phyloP scores from a whole-genome alignment of 75 land plant species.

The Pinus tabuliformis region DNA sequence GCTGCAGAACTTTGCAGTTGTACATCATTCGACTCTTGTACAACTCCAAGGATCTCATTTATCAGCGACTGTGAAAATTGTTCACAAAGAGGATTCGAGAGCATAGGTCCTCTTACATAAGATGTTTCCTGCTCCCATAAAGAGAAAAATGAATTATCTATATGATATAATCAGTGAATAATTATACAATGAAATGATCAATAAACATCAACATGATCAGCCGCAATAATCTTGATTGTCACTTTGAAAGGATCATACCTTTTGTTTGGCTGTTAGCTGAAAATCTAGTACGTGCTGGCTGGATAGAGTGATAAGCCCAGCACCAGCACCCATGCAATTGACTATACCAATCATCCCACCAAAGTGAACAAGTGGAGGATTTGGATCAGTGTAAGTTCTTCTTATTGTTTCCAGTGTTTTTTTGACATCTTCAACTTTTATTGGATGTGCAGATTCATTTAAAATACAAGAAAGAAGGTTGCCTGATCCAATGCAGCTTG shows the following conservation, averaged over 20 bases:
- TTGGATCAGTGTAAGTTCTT: conserved; percentile 31
- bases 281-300: conserved; percentile 8
- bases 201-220: too few species aligned
- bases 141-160: too few species aligned
- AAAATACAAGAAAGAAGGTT: conserved; percentile 50
- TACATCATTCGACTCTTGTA: conserved; percentile 41
- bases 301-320: conserved; percentile 24
- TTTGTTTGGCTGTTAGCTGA: conserved; percentile 12
- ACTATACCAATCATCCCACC: conserved; percentile 79
- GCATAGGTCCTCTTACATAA: conserved; percentile 41
- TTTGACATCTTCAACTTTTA: conserved; percentile 38
- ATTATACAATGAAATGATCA: too few species aligned
- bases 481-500: conserved; percentile 68
- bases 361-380: conserved; percentile 44
- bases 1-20: too few species aligned
- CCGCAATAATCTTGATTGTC: too few species aligned
- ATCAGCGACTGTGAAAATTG: conserved; percentile 37
- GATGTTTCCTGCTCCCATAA: conserved; percentile 28
- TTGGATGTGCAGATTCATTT: conserved; percentile 38
- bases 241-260: too few species aligned
- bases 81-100: conserved; percentile 43
- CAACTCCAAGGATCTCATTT: conserved; percentile 67
- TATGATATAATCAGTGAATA: too few species aligned
- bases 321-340: conserved; percentile 68
- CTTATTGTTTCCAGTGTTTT: conserved; percentile 37